Evolutionary conservation across 805 yeast species (phyloP).

Genomic region (Metschnikowia kunwiensis): DNA sequence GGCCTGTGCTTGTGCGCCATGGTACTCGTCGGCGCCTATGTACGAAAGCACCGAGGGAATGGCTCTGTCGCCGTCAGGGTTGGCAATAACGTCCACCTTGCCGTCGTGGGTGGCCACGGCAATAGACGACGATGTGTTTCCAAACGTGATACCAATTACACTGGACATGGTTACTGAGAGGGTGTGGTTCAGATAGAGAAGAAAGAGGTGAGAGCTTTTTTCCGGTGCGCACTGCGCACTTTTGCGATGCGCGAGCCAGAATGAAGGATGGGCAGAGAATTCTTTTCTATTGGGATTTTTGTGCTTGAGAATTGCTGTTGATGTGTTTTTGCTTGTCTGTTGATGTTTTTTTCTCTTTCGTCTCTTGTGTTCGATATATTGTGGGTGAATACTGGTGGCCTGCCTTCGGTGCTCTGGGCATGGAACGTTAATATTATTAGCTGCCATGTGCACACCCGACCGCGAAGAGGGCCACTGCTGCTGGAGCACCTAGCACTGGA

Average conservation of each 20-base stretch:
- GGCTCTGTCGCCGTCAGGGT: constrained; percentile 98
- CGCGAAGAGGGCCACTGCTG: no score
- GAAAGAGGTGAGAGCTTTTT: neutral
- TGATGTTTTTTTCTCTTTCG: neutral
- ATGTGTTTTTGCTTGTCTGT: constrained; percentile 1
- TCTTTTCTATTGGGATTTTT: no score
- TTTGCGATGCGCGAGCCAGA: no score
- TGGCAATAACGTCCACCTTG: constrained; percentile 94
- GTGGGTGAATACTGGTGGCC: no score
- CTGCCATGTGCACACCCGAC: no score
- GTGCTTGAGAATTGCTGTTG: no score
- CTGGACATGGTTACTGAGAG: constrained; percentile 28
- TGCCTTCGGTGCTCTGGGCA: no score
- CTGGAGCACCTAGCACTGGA: no score
- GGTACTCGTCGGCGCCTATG: constrained; percentile 93
- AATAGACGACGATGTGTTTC: constrained; percentile 93
- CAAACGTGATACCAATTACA: constrained; percentile 93
- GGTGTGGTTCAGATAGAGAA: neutral
- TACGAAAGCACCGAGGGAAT: constrained; percentile 91
- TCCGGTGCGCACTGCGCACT: neutral
- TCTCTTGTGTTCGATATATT: no score
- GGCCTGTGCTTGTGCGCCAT: constrained; percentile 92
- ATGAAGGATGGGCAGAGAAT: neutral
- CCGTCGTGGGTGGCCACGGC: constrained; percentile 86
- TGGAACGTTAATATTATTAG: no score